A percentile compares a stretch with the other conserved stretches of the same genome.
Conservation (phyloP, 148 eudicot species). For the Cornus florida region DNA sequence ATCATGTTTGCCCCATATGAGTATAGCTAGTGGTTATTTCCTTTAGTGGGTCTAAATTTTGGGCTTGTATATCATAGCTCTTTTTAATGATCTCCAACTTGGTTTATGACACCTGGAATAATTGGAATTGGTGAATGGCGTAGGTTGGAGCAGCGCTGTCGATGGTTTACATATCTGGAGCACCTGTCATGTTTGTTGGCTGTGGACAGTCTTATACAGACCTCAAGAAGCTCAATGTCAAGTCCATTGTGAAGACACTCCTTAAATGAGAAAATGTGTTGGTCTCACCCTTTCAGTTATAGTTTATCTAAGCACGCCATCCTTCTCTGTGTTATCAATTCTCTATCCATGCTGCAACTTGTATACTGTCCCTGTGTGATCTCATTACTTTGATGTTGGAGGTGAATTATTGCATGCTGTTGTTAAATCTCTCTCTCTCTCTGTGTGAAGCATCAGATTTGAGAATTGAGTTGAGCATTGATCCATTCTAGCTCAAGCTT, state of each 20-base stretch:
- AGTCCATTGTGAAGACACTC: constrained; percentile 90
- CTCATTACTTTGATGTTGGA: neutral
- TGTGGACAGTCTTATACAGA: constrained; percentile 96
- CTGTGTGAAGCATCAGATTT: too few species aligned
- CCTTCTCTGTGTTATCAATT: neutral
- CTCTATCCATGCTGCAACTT: constrained; percentile 5
- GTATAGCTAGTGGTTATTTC: too few species aligned
- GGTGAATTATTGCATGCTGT: constrained; percentile 6
- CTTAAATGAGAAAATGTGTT: constrained; percentile 52
- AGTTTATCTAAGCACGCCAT: neutral
- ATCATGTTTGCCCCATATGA: too few species aligned
- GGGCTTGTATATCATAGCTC: too few species aligned
- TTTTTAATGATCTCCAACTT: neutral
- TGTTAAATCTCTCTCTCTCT: too few species aligned
- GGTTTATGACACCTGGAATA: neutral
- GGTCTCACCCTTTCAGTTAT: neutral
- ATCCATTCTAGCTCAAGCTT: too few species aligned
- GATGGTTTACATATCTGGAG: constrained; percentile 91
- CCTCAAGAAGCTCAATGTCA: constrained; percentile 90
- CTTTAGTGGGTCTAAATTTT: too few species aligned
- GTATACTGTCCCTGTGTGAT: constrained; percentile 8
- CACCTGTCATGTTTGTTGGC: constrained; percentile 98
- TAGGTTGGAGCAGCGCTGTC: constrained; percentile 98
- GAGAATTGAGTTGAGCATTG: too few species aligned
- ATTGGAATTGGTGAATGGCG: constrained; percentile 5